These are phyloP conservation scores for Hyphopichia buzzinii DNA, from an alignment of 1,139 yeast genomes.

Conservation along the genomic window DNA sequence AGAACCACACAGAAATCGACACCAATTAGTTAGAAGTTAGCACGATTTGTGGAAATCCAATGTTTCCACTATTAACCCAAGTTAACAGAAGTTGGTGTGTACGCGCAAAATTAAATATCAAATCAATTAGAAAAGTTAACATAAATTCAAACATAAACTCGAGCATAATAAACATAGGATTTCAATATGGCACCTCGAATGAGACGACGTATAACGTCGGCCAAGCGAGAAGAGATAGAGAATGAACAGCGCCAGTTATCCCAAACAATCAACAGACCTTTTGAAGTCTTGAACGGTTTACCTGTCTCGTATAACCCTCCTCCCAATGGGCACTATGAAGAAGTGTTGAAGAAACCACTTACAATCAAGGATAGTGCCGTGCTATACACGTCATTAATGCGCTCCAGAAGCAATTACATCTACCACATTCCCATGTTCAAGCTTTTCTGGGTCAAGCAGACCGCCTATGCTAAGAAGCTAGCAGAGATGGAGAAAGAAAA, in stretches of 20 bases:
- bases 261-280: conserved; percentile 54
- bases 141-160: too few relatives aligned
- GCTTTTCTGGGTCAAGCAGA: conserved; percentile 73
- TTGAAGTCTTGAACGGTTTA: conserved; percentile 63
- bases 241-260: conserved; percentile 45
- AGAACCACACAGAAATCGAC: too few relatives aligned
- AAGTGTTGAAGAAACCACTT: conserved; percentile 61
- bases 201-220: conserved; percentile 46
- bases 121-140: too few relatives aligned
- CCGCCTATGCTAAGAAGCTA: conserved; percentile 44
- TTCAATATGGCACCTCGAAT: conserved; percentile 41
- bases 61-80: too few relatives aligned
- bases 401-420: conserved; percentile 73
- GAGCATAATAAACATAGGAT: too few relatives aligned
- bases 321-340: conserved; percentile 50
- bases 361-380: conserved; percentile 74
- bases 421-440: conserved; percentile 70
- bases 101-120: too few relatives aligned
- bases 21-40: too few relatives aligned
- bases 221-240: conserved; percentile 49
- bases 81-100: too few relatives aligned
- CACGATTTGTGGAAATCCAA: too few relatives aligned
- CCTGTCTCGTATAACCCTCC: conserved; percentile 68
- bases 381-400: conserved; percentile 66
- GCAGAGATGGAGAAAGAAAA: conserved; percentile 30